phyloP scores from a whole-genome alignment of 2,329 filamentous ascomycete genomes.

The Fusarium sp. region DNA sequence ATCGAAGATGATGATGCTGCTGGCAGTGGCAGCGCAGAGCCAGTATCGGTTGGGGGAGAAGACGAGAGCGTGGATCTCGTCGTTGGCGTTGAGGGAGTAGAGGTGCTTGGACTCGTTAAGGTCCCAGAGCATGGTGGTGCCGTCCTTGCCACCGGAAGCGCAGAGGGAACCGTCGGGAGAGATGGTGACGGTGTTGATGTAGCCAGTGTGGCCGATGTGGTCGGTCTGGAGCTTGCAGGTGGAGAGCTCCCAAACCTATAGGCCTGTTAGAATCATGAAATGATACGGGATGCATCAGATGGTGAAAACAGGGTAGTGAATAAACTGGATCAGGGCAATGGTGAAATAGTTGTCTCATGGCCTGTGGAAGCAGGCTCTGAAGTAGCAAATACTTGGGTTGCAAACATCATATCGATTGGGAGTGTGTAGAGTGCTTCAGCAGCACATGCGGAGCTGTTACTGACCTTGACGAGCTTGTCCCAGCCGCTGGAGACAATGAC shows the following conservation, averaged over 20 bases:
- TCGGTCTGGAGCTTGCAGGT: constrained; percentile 99
- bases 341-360: constrained; percentile 96
- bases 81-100: constrained; percentile 98
- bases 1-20: constrained; percentile 99
- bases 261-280: constrained; percentile 23
- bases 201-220: constrained; percentile 99
- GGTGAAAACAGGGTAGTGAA: constrained; percentile 3
- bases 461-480: constrained; percentile 99
- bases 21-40: constrained; percentile 97
- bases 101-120: constrained; percentile 99
- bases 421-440: not conserved
- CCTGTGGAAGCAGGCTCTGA: constrained; percentile 87
- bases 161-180: constrained; percentile 99
- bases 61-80: constrained; percentile 99
- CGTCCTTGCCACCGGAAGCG: constrained; percentile 99
- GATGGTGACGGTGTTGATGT: constrained; percentile 99
- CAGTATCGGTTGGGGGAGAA: constrained; percentile 99
- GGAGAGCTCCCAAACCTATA: constrained; percentile 97
- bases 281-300: constrained; percentile 1
- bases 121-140: constrained; percentile 99
- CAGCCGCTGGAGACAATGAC: constrained; percentile 98
- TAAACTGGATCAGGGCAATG: constrained; percentile 77
- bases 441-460: constrained; percentile 53
- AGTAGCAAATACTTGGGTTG: constrained; percentile 99
- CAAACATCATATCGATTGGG: constrained; percentile 83